Base-by-base conservation (phyloP, 2,329 filamentous ascomycete species). In the Penicillium brasilianum region DNA sequence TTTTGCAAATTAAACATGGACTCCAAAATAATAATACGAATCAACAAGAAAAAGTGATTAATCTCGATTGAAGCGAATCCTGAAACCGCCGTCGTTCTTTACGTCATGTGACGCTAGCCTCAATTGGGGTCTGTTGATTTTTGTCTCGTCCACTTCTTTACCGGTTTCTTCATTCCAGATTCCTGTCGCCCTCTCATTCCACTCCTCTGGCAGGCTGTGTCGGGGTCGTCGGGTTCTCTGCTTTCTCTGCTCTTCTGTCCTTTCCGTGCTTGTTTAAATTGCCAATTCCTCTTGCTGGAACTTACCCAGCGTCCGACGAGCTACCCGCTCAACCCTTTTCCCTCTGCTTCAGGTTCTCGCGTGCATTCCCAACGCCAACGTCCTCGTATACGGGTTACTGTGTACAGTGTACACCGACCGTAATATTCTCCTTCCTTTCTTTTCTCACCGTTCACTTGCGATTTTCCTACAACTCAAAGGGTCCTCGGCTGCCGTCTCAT, bases 21-120 rank as follows among this genome's bases (percentile, higher is more conserved):
- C 39, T 5, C n/a, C 9, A 43, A 9, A 41, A 18, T 18, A 34
- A 34, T 6, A 5, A 34, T 30, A 48, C 25, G 25, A 48, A 34
- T 49, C 46, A 11, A 4, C n/a, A 20, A 34, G 14, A 14, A 30
- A 48, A 48, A 34, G 16, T 50, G 48, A 50, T 50, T 50, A 50
- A 20, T 49, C 46, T 49, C 46, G 28, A 50, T 54, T n/a, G 22
- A 39, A 20, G 52, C 52, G 52, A 34, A 49, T 39, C 48, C 54
- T 60, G 59, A 60, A 60, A 60, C 66, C 55, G 55, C 55, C 39
- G 57, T 25, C 28, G 59, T 53, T 41, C 54, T 60, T 61, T 65
- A 66, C 65, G 65, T 58, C 63, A 67, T 65, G 61, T 59, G 61
- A 56, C 63, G 55, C 65, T 62, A 63, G 46, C 18, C 57, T 63